Evolutionary conservation across 805 yeast species (phyloP).

Genomic region (Novakomyces olei): DNA sequence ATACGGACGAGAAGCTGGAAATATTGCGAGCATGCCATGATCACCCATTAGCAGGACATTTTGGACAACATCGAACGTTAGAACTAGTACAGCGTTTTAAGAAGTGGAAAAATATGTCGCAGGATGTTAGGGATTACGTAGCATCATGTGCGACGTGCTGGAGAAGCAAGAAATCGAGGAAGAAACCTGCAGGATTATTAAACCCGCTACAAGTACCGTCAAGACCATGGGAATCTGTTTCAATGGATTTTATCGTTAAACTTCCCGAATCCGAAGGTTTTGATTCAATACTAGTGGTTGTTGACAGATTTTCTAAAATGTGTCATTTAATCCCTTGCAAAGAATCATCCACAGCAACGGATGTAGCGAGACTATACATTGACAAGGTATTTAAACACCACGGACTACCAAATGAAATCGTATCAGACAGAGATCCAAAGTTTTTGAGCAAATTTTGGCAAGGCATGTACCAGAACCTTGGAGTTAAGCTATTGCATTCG

Average conservation of each 20-base stretch:
- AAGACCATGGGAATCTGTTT: conserved; percentile 6
- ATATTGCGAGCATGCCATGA: conserved; percentile 1
- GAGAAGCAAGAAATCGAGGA: conserved; percentile 4
- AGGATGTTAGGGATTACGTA: conserved; percentile 5
- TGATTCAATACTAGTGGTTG: conserved; percentile 10
- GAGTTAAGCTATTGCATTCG: no score
- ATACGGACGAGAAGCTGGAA: neutral
- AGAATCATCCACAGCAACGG: no score
- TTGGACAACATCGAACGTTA: conserved; percentile 4
- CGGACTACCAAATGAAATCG: no score
- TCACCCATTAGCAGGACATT: conserved; percentile 3
- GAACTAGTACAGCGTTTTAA: neutral
- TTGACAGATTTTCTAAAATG: conserved; percentile 10
- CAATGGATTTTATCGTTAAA: conserved; percentile 10
- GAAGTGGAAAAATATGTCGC: conserved; percentile 6
- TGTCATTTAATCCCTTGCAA: conserved; percentile 11
- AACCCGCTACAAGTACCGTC: conserved; percentile 7
- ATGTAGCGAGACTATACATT: no score
- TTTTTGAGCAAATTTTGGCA: no score
- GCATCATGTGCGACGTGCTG: conserved; percentile 7
- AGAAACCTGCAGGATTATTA: conserved; percentile 5
- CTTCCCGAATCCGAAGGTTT: conserved; percentile 6
- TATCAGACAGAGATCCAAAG: no score
- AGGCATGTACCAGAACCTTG: no score
- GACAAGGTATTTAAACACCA: no score